Conservation (phyloP, 192 early-diverging fungal genomes). For the Chytriomyces hyalinus region DNA sequence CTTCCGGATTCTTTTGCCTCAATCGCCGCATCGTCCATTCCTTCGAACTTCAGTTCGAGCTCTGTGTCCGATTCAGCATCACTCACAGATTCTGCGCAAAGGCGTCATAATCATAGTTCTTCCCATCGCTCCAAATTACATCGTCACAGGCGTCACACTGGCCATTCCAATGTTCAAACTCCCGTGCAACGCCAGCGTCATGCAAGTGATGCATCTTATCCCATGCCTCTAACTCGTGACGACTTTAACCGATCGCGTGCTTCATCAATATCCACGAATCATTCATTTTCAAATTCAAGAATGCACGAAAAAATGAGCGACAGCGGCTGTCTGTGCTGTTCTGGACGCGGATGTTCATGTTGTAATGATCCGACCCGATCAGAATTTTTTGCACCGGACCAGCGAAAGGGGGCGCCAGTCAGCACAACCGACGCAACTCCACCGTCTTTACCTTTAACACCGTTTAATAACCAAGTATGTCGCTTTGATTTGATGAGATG, state of each 20-base stretch:
- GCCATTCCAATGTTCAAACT: background rate
- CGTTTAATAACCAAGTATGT: slow-evolving; percentile 54
- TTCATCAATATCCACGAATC: background rate
- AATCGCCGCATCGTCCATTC: background rate
- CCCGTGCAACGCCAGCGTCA: slow-evolving; percentile 15
- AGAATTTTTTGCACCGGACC: slow-evolving; percentile 1
- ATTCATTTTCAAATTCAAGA: background rate
- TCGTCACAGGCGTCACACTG: background rate
- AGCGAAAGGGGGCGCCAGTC: slow-evolving; percentile 5
- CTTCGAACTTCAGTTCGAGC: background rate
- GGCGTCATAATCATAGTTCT: slow-evolving; percentile 5
- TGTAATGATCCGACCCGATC: slow-evolving; percentile 10
- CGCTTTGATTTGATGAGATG: background rate
- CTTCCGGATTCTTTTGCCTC: background rate
- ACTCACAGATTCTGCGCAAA: background rate
- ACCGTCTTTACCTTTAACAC: slow-evolving; percentile 54
- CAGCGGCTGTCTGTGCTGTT: slow-evolving; percentile 23
- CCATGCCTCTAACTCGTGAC: background rate
- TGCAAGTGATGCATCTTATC: slow-evolving; percentile 20
- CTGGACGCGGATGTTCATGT: slow-evolving; percentile 30
- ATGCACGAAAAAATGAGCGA: background rate
- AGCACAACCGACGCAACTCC: slow-evolving; percentile 30
- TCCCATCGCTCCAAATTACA: slow-evolving; percentile 4
- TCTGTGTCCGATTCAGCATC: background rate
- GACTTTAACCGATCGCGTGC: background rate